Evolutionary conservation across 106 monocot species (phyloP), one percentile per base, ranked within the genome.

Genomic region (Dendrobium huoshanense): DNA sequence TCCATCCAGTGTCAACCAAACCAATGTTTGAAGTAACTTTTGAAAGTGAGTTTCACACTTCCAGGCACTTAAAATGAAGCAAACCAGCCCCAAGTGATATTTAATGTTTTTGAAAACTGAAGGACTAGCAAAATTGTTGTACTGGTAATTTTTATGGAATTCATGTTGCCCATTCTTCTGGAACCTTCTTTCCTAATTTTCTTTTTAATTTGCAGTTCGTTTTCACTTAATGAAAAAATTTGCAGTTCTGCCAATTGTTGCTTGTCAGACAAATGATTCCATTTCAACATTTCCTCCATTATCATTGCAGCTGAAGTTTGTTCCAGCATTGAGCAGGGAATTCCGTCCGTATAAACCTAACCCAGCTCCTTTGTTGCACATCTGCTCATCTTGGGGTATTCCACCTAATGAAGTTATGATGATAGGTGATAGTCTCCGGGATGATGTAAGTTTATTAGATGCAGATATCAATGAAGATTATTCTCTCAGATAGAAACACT

Each of bases 281-380:
- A 47, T 16, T 22, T 43, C 20, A 42, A 77, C 6, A 27, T 73
- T 68, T 79, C 54, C 15, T 54, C n/a, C 41, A 1, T 17, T 45
- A 31, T 77, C 33, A 17, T 79, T 80, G 80, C 80, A 98, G 98
- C 74, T 91, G 78, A 83, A 68, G 54, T 98, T 98, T 64, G 56
- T 3, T 47, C 99, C 95, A 75, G 95, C 95, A 43, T 78, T 99
- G 15, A 95, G 99, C 74, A 92, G 99, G 87, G 99, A 99, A 80
- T 99, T 99, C 80, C 91, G 88, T 51, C 99, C 99, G 37, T 99
- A 93, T 80, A 99, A 99, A 73, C 99, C 99, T 17, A 89, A 99
- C 78, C 99, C 95, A 42, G 95, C 95, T 82, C 95, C 95, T 22
- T 79, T 99, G 79, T 64, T 99, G 73, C 95, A 95, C 80, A 95